Conservation (phyloP, 2,329 filamentous ascomycete genomes). For the Apiospora kogelbergensis region DNA sequence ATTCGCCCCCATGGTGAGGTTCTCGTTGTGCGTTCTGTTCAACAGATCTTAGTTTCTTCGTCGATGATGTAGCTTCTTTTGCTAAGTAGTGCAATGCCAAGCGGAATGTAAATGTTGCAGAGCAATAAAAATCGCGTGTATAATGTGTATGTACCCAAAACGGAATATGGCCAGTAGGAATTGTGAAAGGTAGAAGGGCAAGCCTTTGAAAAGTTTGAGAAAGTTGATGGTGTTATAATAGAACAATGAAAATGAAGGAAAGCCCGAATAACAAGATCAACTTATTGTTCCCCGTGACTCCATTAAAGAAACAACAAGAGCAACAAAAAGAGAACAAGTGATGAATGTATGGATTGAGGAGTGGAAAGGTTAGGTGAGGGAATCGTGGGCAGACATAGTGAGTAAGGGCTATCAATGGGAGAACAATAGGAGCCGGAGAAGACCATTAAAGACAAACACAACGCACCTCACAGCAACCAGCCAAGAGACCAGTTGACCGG, state of each 20-base stretch:
- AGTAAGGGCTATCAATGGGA: slow-evolving; percentile 28
- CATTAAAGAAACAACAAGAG: slow-evolving; percentile 13
- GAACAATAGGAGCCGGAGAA: slow-evolving; percentile 14
- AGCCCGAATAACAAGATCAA: not conserved
- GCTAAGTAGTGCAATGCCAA: not conserved
- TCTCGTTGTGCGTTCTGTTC: not conserved
- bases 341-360: slow-evolving; percentile 1
- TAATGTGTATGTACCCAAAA: not conserved
- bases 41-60: not conserved
- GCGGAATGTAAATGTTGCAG: not conserved
- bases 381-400: slow-evolving; percentile 8
- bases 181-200: slow-evolving; percentile 10
- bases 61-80: not conserved
- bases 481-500: slow-evolving; percentile 14
- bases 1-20: not conserved
- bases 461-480: slow-evolving; percentile 12
- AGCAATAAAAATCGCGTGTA: not conserved
- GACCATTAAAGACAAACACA: slow-evolving; percentile 12
- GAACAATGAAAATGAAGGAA: slow-evolving; percentile 11
- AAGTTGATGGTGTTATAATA: slow-evolving; percentile 17
- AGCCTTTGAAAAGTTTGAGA: slow-evolving; percentile 10
- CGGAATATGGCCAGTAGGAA: slow-evolving; percentile 15
- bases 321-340: slow-evolving; percentile 10
- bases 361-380: slow-evolving; percentile 1
- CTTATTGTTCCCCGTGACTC: slow-evolving; percentile 16